Base-by-base conservation (phyloP, 345 rosid species). In the Anastatica hierochuntica region DNA sequence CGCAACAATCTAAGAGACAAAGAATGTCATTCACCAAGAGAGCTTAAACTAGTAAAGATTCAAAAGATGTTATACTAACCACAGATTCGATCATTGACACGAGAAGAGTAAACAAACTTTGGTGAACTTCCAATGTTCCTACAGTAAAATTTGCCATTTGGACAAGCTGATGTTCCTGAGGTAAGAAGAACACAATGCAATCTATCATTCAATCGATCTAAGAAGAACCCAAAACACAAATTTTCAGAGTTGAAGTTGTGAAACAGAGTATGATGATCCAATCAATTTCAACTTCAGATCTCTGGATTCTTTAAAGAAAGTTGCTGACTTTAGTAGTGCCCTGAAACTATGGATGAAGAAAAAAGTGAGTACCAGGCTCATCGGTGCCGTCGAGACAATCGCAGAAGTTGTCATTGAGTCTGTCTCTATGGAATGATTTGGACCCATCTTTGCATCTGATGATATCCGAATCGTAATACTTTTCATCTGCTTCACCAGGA, bases 381-480 rank as follows among this genome's bases (percentile, higher is more conserved):
- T 88, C 97, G 14, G 95, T 92, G 24, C 98, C 97, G 23, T 92
- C 98, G 48, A 78, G 37, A 64, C 98, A 92, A 50, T 92, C 98
- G 49, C 98, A 92, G 75, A 76, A 92, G 66, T 92, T 56, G 56
- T 92, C 98, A 20, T 92, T 92, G 56, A 92, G 80, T 65, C 79
- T 88, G 58, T 92, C 94, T 62, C 74, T 76, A 26, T 74, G 26
- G 71, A 92, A 85, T 20, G 79, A 81, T 46, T 79, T 79, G 16
- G 86, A 82, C 15, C 88, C 90, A 61, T 92, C 96, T 75, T 76
- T 88, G 77, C 98, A 92, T 60, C 66, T 79, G 66, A 92, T 92
- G 37, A 78, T 68, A 50, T 79, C 70, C 5, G 80, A 63, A 7
- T 69, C 71, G 64, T 76, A 88, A 69, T 83, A 83, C 37, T 76